Conservation (phyloP, 73 alveolate species). For the Halteria grandinella region DNA sequence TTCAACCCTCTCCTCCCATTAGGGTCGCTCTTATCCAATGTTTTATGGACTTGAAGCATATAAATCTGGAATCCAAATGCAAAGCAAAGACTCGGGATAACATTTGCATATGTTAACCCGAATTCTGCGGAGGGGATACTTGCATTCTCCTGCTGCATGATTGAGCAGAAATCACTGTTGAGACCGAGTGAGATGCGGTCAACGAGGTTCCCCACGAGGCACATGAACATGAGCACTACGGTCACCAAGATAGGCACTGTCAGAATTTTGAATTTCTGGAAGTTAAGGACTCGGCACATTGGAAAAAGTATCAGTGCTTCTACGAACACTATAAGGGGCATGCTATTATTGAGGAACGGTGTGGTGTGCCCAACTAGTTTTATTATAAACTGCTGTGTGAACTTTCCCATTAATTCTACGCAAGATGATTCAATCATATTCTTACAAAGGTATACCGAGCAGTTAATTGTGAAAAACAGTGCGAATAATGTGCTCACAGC, state of each 20-base stretch:
- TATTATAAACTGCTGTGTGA: not conserved
- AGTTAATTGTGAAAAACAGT: conserved; percentile 11
- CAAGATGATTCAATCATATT: not conserved
- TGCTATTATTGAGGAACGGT: too few relatives aligned
- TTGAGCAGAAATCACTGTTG: conserved; percentile 4
- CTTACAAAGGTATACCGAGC: conserved; percentile 8
- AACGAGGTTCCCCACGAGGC: not conserved
- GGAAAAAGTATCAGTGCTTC: not conserved
- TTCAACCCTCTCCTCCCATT: conserved; percentile 7
- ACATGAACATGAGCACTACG: not conserved
- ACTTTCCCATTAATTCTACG: not conserved
- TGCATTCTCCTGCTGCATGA: not conserved
- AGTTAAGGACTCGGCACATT: conserved; percentile 27
- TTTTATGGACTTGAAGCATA: conserved; percentile 22
- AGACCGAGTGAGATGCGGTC: not conserved
- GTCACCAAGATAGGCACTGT: not conserved
- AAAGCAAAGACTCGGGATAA: not conserved
- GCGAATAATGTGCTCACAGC: not conserved
- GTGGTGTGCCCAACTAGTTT: too few relatives aligned
- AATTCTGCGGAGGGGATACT: not conserved
- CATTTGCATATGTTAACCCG: conserved; percentile 25
- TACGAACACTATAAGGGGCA: not conserved
- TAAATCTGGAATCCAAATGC: conserved; percentile 26
- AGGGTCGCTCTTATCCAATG: not conserved
- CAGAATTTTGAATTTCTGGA: conserved; percentile 2